Base-by-base conservation (phyloP, 108 stramenopile genomes). In the Parietichytrium sp. region DNA sequence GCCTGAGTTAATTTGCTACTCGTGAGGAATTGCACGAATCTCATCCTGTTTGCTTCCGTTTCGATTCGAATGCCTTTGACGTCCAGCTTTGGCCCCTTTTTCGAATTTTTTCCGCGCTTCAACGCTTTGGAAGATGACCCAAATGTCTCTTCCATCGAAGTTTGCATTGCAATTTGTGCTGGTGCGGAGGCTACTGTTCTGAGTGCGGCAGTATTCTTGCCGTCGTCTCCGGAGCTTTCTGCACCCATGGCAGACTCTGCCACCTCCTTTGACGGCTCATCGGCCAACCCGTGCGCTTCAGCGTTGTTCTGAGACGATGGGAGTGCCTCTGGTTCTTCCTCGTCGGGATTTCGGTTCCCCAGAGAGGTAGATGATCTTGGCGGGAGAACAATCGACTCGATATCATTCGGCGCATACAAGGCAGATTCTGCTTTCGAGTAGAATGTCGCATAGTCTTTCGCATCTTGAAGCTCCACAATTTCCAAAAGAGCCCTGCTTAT, bases 21-120 rank as follows among this genome's bases (percentile, higher is more conserved):
- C 29, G 54, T 80, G 3, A 89, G 83, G 50, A 84, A 83, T 31
- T 27, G 52, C 30, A 84, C 54, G 48, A 87, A 89, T 16, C 81
- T 51, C 48, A 87, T 54, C n/a, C 89, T 81, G 23, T 84, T 86
- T 0, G 89, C 87, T 54, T 89, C 89, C 33, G 85, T 82, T 61
- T 89, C 89, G 4, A 86, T 80, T 0, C 86, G 86, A 20, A 47
- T 20, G 48, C 42, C 38, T 10, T 29, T 16, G 23, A 52, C 27
- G 47, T 27, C 54, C 3, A 29, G 25, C 8, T 47, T 16, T 12
- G 25, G 42, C 18, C 16, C 31, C 3, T n/a, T 4, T 10, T n/a
- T 49, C 16, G 55, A 38, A 10, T 47, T 18, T 3, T 51, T 55
- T 0, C 51, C 27, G 23, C 23, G 18, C 47, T 23, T 25, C 2